These are phyloP conservation scores for Epithemia pelagica DNA, from an alignment of 108 stramenopile genomes.

Conservation along the genomic window DNA sequence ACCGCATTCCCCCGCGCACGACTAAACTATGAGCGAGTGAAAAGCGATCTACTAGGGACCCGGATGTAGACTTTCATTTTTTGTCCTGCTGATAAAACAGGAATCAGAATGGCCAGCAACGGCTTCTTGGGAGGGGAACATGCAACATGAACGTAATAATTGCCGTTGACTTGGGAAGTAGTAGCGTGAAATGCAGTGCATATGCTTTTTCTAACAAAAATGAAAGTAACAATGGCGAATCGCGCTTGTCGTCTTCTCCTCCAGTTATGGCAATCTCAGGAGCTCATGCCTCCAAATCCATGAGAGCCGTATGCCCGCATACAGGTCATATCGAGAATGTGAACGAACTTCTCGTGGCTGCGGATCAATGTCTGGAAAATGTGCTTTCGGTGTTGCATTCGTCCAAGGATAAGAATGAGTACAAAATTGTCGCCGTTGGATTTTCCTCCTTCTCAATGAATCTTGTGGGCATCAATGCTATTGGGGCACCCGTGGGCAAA, in stretches of 20 bases:
- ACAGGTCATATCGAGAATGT: slow-evolving; percentile 21
- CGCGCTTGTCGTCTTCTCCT: neutral
- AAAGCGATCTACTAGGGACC: too few species aligned
- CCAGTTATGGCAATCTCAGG: neutral
- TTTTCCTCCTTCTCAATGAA: slow-evolving; percentile 86
- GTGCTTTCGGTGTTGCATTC: neutral
- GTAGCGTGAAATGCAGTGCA: slow-evolving; percentile 37
- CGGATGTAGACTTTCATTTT: too few species aligned
- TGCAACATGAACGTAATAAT: too few species aligned
- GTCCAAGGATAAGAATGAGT: neutral
- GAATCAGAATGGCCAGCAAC: too few species aligned
- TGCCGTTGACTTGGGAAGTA: slow-evolving; percentile 70
- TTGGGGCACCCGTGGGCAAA: slow-evolving; percentile 25
- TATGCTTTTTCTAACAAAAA: neutral
- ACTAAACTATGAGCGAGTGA: too few species aligned
- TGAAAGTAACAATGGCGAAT: neutral
- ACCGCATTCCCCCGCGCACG: too few species aligned
- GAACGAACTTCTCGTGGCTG: slow-evolving; percentile 36
- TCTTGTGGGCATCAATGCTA: slow-evolving; percentile 46
- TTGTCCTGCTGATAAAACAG: too few species aligned
- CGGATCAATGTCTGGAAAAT: neutral
- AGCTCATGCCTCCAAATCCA: neutral
- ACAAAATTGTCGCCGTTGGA: slow-evolving; percentile 53
- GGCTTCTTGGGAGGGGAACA: too few species aligned
- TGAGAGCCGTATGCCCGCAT: neutral